A percentile compares a stretch with the other conserved stretches of the same genome.
Evolutionary conservation across 495 filamentous ascomycete genomes (phyloP).

Genomic region (Daldinia caldariorum): DNA sequence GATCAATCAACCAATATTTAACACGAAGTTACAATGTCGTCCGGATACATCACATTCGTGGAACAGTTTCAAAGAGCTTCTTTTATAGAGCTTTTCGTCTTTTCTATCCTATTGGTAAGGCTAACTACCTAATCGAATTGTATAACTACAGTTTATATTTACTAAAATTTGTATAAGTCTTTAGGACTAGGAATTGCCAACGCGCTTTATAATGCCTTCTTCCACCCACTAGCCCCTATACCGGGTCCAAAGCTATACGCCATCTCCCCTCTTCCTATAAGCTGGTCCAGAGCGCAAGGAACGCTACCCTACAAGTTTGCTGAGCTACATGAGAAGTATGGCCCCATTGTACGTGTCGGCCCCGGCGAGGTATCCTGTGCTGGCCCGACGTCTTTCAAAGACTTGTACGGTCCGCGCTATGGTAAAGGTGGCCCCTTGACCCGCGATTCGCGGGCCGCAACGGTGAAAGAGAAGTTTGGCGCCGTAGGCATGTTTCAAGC

Average conservation of each 20-base stretch:
- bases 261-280: conserved; percentile 43
- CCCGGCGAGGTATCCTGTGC: conserved; percentile 45
- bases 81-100: conserved; percentile 20
- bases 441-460: conserved; percentile 52
- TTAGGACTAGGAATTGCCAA: conserved; percentile 29
- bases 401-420: conserved; percentile 36
- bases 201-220: conserved; percentile 50
- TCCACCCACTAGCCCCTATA: conserved; percentile 53
- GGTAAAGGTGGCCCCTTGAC: conserved; percentile 44
- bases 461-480: conserved; percentile 30
- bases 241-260: conserved; percentile 53
- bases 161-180: conserved; percentile 22
- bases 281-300: conserved; percentile 35
- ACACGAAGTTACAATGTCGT: conserved; percentile 29
- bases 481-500: conserved; percentile 45
- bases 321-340: conserved; percentile 55
- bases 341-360: conserved; percentile 56
- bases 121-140: not conserved
- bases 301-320: conserved; percentile 47
- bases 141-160: not conserved
- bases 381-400: conserved; percentile 32
- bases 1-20: conserved; percentile 1
- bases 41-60: conserved; percentile 6
- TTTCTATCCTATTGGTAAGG: conserved; percentile 28
- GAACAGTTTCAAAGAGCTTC: conserved; percentile 15